Evolutionary conservation across 176 grass and related monocot genomes (phyloP).

Genomic region (Neostapfia colusana): DNA sequence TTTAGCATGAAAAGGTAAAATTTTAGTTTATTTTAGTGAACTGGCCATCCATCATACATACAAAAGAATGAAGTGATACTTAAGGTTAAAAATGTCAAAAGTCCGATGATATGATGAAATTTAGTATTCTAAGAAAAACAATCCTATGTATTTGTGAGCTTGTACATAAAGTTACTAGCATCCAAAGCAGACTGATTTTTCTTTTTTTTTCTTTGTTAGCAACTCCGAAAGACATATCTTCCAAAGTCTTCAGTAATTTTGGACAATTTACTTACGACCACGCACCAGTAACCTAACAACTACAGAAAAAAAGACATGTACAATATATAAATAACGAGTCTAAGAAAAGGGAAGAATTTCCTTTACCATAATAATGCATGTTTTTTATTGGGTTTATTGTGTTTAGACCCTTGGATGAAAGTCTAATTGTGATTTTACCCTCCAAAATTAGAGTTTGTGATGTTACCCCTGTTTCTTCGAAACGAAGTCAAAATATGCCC

Average conservation of each 20-base stretch:
- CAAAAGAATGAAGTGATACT: neutral
- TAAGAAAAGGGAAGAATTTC: too few relatives aligned
- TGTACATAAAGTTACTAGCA: conserved; percentile 19
- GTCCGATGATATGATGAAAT: neutral
- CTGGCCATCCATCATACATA: neutral
- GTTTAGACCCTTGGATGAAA: too few relatives aligned
- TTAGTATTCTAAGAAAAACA: neutral
- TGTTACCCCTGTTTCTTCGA: too few relatives aligned
- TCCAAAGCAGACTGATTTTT: conserved; percentile 27
- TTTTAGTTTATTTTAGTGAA: conserved; percentile 10
- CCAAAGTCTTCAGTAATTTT: neutral
- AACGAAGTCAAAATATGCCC: too few relatives aligned
- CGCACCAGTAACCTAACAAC: conserved; percentile 2
- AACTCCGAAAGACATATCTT: neutral
- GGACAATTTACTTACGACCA: neutral
- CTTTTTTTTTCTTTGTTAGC: neutral
- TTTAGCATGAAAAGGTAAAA: neutral
- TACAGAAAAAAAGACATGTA: neutral
- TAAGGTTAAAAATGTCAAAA: conserved; percentile 2
- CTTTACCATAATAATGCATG: too few relatives aligned
- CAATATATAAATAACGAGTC: too few relatives aligned
- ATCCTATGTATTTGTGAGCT: neutral
- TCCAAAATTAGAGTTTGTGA: too few relatives aligned
- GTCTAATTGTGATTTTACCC: too few relatives aligned
- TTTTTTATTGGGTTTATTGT: too few relatives aligned